Percentiles rank a stretch among this genome's conserved stretches.
phyloP scores from a whole-genome alignment of 768 basidiomycete species.

The Dentipellis sp. region DNA sequence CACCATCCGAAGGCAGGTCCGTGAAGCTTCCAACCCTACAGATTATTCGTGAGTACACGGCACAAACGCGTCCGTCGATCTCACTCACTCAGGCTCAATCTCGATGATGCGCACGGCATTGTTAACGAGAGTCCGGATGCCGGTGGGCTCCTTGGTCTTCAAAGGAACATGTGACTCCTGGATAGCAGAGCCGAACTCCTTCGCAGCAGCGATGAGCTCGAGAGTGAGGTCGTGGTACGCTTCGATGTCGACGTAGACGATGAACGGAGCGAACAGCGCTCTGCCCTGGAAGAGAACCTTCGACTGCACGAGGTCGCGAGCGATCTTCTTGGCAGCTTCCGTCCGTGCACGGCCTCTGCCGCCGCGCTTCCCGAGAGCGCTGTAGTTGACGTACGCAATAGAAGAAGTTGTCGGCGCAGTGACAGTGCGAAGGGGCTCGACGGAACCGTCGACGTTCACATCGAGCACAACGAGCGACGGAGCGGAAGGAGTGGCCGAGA shows the following conservation, averaged over 20 bases:
- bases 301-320: neutral
- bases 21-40: neutral
- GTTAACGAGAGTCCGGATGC: neutral
- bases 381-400: conserved; percentile 3
- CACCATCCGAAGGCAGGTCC: neutral
- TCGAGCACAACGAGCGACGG: neutral
- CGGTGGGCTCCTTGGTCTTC: neutral
- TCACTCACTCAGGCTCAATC: neutral
- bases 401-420: neutral
- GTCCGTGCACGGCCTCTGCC: neutral
- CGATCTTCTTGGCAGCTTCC: neutral
- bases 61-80: neutral
- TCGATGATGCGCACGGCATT: neutral
- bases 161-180: neutral
- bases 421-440: neutral
- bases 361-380: neutral
- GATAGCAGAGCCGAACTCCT: neutral
- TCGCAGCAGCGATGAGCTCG: neutral
- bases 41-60: neutral
- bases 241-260: neutral
- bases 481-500: neutral
- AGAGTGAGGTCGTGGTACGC: neutral
- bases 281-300: conserved; percentile 1
- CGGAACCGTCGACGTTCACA: neutral
- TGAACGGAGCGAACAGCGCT: neutral